These are phyloP conservation scores for Senecio squalidus DNA, from an alignment of 140 eudicot species.

Conservation along the genomic window DNA sequence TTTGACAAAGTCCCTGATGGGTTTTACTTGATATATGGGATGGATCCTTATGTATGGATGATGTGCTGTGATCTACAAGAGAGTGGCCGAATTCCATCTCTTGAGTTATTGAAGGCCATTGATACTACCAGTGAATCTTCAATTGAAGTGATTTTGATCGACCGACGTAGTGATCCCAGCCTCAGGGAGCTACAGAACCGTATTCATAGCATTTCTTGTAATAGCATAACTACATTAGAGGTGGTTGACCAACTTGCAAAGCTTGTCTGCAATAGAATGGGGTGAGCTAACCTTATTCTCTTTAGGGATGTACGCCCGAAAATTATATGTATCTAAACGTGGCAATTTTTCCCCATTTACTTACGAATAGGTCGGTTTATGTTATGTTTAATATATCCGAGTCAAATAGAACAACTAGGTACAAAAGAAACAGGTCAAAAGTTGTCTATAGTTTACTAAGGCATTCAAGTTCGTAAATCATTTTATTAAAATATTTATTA, in stretches of 20 bases:
- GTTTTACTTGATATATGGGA: conserved; percentile 47
- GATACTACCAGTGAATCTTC: conserved; percentile 26
- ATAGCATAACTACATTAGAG: conserved; percentile 32
- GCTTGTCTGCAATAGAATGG: conserved; percentile 52
- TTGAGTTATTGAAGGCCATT: conserved; percentile 41
- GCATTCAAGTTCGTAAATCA: background rate
- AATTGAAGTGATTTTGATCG: conserved; percentile 40
- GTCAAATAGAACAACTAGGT: background rate
- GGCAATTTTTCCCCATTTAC: background rate
- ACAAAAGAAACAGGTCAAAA: background rate
- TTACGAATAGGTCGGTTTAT: background rate
- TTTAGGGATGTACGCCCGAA: background rate
- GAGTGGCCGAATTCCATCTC: conserved; percentile 44
- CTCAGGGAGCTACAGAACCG: conserved; percentile 41
- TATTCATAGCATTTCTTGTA: conserved; percentile 32
- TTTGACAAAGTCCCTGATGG: conserved; percentile 60
- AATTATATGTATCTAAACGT: conserved; percentile 6
- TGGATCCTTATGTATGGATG: conserved; percentile 51
- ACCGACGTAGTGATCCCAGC: conserved; percentile 35
- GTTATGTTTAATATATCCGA: background rate
- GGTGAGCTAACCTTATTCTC: conserved; percentile 26
- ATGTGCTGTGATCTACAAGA: conserved; percentile 46
- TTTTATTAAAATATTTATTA: background rate
- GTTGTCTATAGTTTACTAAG: background rate
- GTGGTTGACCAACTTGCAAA: conserved; percentile 45